Evolutionary conservation across 768 basidiomycete genomes (phyloP).

Genomic region (Russula lepida): DNA sequence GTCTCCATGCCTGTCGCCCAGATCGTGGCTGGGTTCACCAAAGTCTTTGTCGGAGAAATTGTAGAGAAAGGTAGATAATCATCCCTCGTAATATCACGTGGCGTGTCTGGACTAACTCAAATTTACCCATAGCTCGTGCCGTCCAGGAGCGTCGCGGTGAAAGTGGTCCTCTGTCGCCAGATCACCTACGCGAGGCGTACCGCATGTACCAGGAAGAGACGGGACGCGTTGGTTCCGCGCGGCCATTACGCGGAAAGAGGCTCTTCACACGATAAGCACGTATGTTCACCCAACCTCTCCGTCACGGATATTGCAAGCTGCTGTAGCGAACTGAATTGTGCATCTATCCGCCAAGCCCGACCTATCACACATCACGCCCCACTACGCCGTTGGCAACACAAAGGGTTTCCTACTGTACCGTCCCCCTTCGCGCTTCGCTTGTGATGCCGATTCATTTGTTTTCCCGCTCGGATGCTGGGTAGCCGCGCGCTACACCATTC

Average conservation of each 20-base stretch:
- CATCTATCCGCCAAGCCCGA: neutral
- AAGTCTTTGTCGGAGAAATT: conserved; percentile 90
- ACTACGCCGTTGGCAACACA: neutral
- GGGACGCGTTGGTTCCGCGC: conserved; percentile 71
- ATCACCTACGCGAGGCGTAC: conserved; percentile 87
- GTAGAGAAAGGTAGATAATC: conserved; percentile 63
- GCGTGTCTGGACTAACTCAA: no score
- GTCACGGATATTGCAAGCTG: neutral
- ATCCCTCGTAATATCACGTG: no score
- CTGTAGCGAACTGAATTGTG: neutral
- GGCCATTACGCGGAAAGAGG: conserved; percentile 59
- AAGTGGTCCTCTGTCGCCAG: conserved; percentile 73
- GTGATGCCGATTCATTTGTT: neutral
- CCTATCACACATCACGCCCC: neutral
- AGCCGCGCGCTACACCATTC: neutral
- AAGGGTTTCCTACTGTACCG: neutral
- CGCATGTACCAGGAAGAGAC: conserved; percentile 73
- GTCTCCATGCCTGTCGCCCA: conserved; percentile 84
- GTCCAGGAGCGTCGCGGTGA: conserved; percentile 69
- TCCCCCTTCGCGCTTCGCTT: neutral
- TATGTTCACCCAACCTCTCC: neutral
- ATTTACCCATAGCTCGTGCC: conserved; percentile 48
- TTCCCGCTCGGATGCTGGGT: neutral
- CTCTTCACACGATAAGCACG: conserved; percentile 40
- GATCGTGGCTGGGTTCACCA: conserved; percentile 81